phyloP scores from a whole-genome alignment of 306 rosid species.

The Pyrus pyrifolia region DNA sequence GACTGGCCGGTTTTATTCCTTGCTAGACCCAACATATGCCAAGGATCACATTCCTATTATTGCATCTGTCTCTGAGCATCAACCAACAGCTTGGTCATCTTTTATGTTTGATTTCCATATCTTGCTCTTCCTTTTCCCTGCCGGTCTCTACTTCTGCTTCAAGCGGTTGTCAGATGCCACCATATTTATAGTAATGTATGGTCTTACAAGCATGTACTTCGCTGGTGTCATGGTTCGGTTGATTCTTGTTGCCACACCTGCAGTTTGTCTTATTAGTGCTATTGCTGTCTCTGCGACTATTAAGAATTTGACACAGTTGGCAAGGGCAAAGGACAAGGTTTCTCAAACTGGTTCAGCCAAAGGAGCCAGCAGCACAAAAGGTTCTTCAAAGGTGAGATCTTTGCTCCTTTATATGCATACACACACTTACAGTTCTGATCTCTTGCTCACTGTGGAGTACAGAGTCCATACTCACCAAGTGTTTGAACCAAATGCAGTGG shows the following conservation, averaged over 20 bases:
- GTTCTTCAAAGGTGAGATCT: conserved; percentile 76
- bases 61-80: conserved; percentile 99
- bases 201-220: conserved; percentile 98
- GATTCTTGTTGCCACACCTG: conserved; percentile 98
- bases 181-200: conserved; percentile 91
- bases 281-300: conserved; percentile 91
- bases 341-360: conserved; percentile 60
- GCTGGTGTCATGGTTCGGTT: conserved; percentile 99
- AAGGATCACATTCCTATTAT: conserved; percentile 97
- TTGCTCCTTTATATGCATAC: not conserved
- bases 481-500: not conserved
- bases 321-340: conserved; percentile 60
- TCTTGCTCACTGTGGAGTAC: not conserved
- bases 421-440: not conserved
- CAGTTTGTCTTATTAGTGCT: conserved; percentile 93
- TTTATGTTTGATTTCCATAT: conserved; percentile 99
- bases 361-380: conserved; percentile 52
- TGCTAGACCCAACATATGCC: conserved; percentile 97
- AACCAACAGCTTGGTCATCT: conserved; percentile 99
- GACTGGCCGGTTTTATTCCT: conserved; percentile 96
- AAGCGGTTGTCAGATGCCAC: conserved; percentile 97
- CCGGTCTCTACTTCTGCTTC: conserved; percentile 98
- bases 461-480: not conserved
- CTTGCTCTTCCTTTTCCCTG: conserved; percentile 89
- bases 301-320: conserved; percentile 70